phyloP scores from a whole-genome alignment of 805 yeast species.

The Kazachstania kunashirensis region DNA sequence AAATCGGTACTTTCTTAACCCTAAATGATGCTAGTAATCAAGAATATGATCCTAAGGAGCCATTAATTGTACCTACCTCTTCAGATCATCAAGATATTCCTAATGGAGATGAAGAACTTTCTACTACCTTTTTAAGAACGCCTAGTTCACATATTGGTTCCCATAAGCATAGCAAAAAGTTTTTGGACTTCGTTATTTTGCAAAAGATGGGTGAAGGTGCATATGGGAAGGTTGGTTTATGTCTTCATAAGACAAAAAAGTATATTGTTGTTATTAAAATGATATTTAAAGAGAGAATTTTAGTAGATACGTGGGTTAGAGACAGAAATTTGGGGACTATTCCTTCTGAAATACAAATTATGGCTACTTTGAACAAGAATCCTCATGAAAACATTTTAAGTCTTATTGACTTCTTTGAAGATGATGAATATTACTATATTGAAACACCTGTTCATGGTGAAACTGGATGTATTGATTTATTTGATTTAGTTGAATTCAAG shows the following conservation, averaged over 20 bases:
- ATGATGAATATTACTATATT: slow-evolving; percentile 76
- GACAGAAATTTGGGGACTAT: slow-evolving; percentile 86
- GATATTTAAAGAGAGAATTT: slow-evolving; percentile 81
- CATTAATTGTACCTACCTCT: neutral
- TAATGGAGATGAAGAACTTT: slow-evolving; percentile 1
- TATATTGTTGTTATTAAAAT: slow-evolving; percentile 76
- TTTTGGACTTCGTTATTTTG: slow-evolving; percentile 58
- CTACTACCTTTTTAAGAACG: slow-evolving; percentile 11
- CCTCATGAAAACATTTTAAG: slow-evolving; percentile 86
- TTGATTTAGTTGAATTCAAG: slow-evolving; percentile 82
- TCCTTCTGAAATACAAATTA: slow-evolving; percentile 91
- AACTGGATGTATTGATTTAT: slow-evolving; percentile 80
- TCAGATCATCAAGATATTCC: neutral
- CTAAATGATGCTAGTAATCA: neutral
- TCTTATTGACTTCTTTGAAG: slow-evolving; percentile 87
- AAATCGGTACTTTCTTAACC: slow-evolving; percentile 13
- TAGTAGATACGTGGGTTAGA: slow-evolving; percentile 96
- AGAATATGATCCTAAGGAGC: neutral
- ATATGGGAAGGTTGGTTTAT: slow-evolving; percentile 85
- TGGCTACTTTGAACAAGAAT: slow-evolving; percentile 65
- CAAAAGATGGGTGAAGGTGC: slow-evolving; percentile 94
- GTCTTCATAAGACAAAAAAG: slow-evolving; percentile 52
- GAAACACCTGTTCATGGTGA: slow-evolving; percentile 91
- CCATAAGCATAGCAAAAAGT: slow-evolving; percentile 57
- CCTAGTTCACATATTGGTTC: slow-evolving; percentile 44